Evolutionary conservation across 2,329 filamentous ascomycete genomes (phyloP).

Genomic region (Colletotrichum sp.): DNA sequence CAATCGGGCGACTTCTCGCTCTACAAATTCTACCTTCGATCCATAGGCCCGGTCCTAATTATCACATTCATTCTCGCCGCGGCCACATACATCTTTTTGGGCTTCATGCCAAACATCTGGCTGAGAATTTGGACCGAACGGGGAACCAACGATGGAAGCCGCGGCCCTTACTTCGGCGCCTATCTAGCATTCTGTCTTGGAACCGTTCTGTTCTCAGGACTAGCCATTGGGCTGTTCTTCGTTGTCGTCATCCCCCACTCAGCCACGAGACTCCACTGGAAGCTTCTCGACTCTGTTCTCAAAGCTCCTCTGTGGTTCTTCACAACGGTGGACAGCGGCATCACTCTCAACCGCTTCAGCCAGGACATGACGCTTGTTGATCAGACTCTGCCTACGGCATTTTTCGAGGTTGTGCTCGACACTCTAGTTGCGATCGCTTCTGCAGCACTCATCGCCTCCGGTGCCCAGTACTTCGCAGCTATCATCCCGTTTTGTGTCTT

Average conservation of each 20-base stretch:
- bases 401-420: slow-evolving; percentile 29
- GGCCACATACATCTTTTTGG: neutral
- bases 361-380: slow-evolving; percentile 29
- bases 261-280: neutral
- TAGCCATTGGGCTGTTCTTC: neutral
- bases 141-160: neutral
- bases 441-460: slow-evolving; percentile 18
- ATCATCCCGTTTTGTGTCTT: slow-evolving; percentile 27
- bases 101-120: slow-evolving; percentile 8
- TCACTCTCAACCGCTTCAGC: slow-evolving; percentile 27
- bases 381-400: slow-evolving; percentile 22
- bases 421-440: neutral
- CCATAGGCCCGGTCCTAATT: neutral
- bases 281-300: neutral
- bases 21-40: neutral
- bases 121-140: slow-evolving; percentile 12
- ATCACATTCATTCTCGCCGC: slow-evolving; percentile 15
- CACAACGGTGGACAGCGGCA: slow-evolving; percentile 23
- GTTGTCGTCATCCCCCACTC: slow-evolving; percentile 5
- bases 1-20: slow-evolving; percentile 5
- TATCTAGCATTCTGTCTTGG: neutral
- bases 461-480: slow-evolving; percentile 32
- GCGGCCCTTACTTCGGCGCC: neutral
- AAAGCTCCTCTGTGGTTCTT: slow-evolving; percentile 23
- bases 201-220: neutral